Base-by-base conservation (phyloP, 306 rosid genomes). In the Biancaea sappan region DNA sequence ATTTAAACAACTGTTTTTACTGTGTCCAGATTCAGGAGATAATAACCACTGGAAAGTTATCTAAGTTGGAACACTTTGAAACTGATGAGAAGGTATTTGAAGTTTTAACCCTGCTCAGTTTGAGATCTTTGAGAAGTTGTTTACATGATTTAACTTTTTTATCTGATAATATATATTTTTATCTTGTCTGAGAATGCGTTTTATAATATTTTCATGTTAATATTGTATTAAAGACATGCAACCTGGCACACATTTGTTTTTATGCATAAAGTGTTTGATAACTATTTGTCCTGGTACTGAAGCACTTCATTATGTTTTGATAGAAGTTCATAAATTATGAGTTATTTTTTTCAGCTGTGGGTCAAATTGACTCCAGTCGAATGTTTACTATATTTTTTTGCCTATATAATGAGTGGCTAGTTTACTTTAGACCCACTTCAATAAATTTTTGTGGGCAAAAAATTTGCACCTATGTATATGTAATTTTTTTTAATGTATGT, bases 11-110 rank as follows among this genome's bases (percentile, higher is more conserved):
- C 63, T 73, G 48, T 34, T 72, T 66, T 74, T 74, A 58, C 69
- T 79, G 40, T 51, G 65, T 80, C 82, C 93, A 91, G 98, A 87
- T 94, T 82, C 97, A 94, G 78, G 98, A 91, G 92, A 94, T 94
- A 72, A 86, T 91, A 72, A 86, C 92, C 40, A 89, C 89, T 32
- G 97, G 96, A 67, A 94, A 89, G 82, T 77, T 94, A 65, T 89
- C 91, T 24, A 94, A 94, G 80, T 77, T 94, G 87, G 96, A 91
- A 73, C 91, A 91, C 84, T 94, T 91, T 47, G 93, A 90, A 86
- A 84, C 84, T 21, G 96, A 94, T 78, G 96, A 94, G 77, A 94
- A 94, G 96, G 97, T 94, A 88, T 71, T 79, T 5, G 35, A 58
- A 56, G 81, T 73, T 41, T 71, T 72, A 28, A 14, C 47, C 52